These are phyloP conservation scores for Pythium aphanidermatum DNA, from an alignment of 352 stramenopile species.

Conservation along the genomic window DNA sequence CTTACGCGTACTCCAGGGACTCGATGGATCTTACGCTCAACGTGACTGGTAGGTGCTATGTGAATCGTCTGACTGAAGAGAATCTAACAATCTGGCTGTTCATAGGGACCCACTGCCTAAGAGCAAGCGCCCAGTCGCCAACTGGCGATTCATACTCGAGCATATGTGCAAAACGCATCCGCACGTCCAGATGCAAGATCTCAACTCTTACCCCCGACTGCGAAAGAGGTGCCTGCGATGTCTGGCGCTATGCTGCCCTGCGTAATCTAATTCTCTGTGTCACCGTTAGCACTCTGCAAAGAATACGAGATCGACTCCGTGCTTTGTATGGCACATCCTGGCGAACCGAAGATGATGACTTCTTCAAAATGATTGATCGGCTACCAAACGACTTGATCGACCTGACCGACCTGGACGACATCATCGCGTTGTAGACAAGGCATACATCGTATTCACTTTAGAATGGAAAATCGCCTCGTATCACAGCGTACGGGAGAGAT, in stretches of 20 bases:
- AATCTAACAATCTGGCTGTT: neutral
- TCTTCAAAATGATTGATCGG: slow-evolving; percentile 30
- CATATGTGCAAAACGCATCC: slow-evolving; percentile 16
- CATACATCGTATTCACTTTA: neutral
- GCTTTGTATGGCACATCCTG: slow-evolving; percentile 45
- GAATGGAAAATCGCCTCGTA: slow-evolving; percentile 8
- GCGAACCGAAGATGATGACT: slow-evolving; percentile 38
- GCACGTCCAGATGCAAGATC: slow-evolving; percentile 5
- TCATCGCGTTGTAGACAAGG: slow-evolving; percentile 8
- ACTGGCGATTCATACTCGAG: slow-evolving; percentile 20
- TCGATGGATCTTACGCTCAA: slow-evolving; percentile 20
- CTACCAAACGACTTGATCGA: slow-evolving; percentile 16
- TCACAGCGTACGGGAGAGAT: neutral
- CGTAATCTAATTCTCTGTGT: neutral
- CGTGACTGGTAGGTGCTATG: slow-evolving; percentile 21
- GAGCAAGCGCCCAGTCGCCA: slow-evolving; percentile 17
- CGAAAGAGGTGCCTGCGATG: slow-evolving; percentile 18
- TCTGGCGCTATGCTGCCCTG: neutral
- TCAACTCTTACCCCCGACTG: slow-evolving; percentile 3
- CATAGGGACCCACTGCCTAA: slow-evolving; percentile 15
- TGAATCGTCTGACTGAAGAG: neutral
- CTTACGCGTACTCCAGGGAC: slow-evolving; percentile 14
- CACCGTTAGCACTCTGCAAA: slow-evolving; percentile 37
- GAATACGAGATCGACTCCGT: slow-evolving; percentile 57
- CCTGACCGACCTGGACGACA: slow-evolving; percentile 2